Base-by-base conservation (phyloP, 805 yeast genomes). In the Candida insectorum region DNA sequence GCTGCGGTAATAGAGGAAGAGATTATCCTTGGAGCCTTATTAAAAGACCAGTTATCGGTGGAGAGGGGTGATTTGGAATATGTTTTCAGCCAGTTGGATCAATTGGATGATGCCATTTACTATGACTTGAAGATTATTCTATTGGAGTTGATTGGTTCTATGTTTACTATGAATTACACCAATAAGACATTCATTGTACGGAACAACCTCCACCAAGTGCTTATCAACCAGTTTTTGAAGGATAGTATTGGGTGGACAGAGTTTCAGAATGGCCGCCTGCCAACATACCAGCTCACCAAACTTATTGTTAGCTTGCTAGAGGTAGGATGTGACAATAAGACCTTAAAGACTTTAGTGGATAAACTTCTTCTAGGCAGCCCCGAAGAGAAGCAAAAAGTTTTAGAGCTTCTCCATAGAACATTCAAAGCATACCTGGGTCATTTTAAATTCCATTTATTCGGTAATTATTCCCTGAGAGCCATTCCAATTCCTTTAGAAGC, bases 291-390 rank as follows among this genome's bases (percentile, higher is more conserved):
- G 25, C 44, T 49, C 26, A 29, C 43, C 16, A 41, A 56, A 11
- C 38, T 63, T n/a, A 37, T 58, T 7, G 28, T 55, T 2, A 31
- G 40, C 7, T 51, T 65, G 24, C 37, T 55, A 27, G 66, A 62
- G 37, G 43, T 65, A 16, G 72, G 72, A 2, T 57, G 65, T 40
- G 52, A 52, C 27, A 44, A 51, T 1, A 38, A 38, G 16, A 36
- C 30, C 15, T 34, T 61, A 27, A 42, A 47, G 28, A 41, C 37
- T 25, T 31, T 61, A 5, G 14, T 44, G 34, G 24, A 32, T 33
- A n/a, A n/a, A n/a, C n/a, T n/a, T n/a, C n/a, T n/a, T n/a, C n/a
- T n/a, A n/a, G n/a, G n/a, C n/a, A n/a, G n/a, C n/a, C n/a, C n/a
- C n/a, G n/a, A n/a, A n/a, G 12, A 32, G 36, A 33, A 47, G 26